These are phyloP conservation scores for Daldinia childiae DNA, from an alignment of 495 filamentous ascomycete genomes.

Conservation along the genomic window DNA sequence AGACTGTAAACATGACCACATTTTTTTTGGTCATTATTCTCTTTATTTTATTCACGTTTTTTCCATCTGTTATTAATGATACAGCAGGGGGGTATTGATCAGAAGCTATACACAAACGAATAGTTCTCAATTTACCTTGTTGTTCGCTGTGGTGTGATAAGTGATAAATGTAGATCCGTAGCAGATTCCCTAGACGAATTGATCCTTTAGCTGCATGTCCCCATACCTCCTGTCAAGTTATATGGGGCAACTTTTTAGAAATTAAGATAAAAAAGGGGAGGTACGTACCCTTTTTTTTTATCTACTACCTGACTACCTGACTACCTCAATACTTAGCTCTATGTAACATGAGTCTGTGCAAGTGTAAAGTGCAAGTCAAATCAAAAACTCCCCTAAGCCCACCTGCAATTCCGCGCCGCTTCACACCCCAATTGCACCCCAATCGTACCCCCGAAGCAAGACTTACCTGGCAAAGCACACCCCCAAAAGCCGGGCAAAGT, in stretches of 20 bases:
- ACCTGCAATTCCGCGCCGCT: slow-evolving; percentile 12
- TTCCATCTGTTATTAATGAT: background rate
- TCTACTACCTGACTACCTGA: too few relatives aligned
- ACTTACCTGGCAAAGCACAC: background rate
- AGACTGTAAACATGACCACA: too few relatives aligned
- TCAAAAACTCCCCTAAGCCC: slow-evolving; percentile 11
- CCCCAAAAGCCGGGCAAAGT: slow-evolving; percentile 17
- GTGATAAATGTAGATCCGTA: slow-evolving; percentile 11
- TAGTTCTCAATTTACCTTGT: slow-evolving; percentile 1
- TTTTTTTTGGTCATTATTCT: background rate
- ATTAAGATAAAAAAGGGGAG: slow-evolving; percentile 9
- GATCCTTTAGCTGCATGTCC: background rate
- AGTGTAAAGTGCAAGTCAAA: slow-evolving; percentile 2
- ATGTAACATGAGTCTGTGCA: slow-evolving; percentile 1
- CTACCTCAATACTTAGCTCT: too few relatives aligned
- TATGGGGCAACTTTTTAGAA: background rate
- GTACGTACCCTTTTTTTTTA: too few relatives aligned
- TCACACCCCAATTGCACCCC: slow-evolving; percentile 2
- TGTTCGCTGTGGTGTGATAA: slow-evolving; percentile 14
- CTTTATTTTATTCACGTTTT: background rate
- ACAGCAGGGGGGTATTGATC: background rate
- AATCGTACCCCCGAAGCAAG: slow-evolving; percentile 6
- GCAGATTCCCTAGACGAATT: background rate
- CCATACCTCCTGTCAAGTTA: background rate
- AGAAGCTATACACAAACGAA: background rate